Evolutionary conservation across 2,329 filamentous ascomycete genomes (phyloP), one percentile per base, ranked within the genome.

Genomic region (Pezicula neosporulosa): DNA sequence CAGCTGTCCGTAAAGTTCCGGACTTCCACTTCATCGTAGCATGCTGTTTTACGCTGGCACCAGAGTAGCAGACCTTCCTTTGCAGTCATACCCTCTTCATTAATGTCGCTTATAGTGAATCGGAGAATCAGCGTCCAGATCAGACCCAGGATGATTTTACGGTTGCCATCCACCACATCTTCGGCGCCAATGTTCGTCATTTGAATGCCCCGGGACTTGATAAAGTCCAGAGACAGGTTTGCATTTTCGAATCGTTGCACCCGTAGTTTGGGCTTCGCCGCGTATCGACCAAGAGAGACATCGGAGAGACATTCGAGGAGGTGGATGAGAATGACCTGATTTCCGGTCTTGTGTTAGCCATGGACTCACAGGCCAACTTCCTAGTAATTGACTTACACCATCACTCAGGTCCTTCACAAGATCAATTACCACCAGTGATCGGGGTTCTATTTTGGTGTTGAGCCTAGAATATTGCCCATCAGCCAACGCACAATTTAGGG

Each of bases 81-180:
- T 52, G 94, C 94, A 48, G 93, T 97, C 83, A 97, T 87, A 59
- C 94, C 94, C 77, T 97, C 94, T 70, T 93, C 88, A 68, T 95
- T 97, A 75, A 99, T 99, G 71, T 99, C 94, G 69, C 87, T 97
- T 68, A 99, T 99, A 61, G 94, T 99, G 70, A 99, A 99, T 47
- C 94, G 83, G 60, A 97, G 77, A 86, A 99, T 99, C 56, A 99
- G 78, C 6, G 92, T 99, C 94, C 94, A 99, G 71, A 99, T 97
- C 62, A 99, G 77, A 28, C 94, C 94, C 28, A 99, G 78, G 54
- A 97, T 96, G 66, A 99, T 97, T 78, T 97, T 99, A 61, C 89
- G 83, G 70, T 97, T 99, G 35, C 94, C 94, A 70, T 99, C 93
- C 28, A 99, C 94, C 21, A 99, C 90, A 78, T 99, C 94, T 71